Evolutionary conservation across 1,139 yeast species (phyloP).

Genomic region (Williopsis jadinii): DNA sequence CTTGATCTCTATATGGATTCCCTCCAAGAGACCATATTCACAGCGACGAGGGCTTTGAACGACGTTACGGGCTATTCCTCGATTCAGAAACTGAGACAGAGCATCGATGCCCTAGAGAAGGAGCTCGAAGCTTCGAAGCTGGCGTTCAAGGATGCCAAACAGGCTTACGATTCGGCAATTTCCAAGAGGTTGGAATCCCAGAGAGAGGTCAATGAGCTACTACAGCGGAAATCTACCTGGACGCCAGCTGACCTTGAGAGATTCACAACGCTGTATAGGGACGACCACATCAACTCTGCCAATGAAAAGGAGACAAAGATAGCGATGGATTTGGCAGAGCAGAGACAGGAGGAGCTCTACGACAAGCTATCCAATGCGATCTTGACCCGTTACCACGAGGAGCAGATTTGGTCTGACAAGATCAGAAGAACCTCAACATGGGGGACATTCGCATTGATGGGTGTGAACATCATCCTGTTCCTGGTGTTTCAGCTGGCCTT

Average conservation of each 20-base stretch:
- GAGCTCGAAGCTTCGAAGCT: slow-evolving; percentile 45
- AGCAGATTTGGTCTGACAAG: slow-evolving; percentile 97
- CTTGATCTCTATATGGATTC: slow-evolving; percentile 52
- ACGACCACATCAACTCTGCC: slow-evolving; percentile 72
- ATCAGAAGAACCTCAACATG: slow-evolving; percentile 91
- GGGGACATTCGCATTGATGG: slow-evolving; percentile 94
- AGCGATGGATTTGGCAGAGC: slow-evolving; percentile 51
- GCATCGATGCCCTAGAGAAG: slow-evolving; percentile 46
- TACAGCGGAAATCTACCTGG: slow-evolving; percentile 87
- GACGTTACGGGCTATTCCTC: slow-evolving; percentile 90
- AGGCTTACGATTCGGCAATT: slow-evolving; percentile 54
- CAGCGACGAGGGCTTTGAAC: slow-evolving; percentile 71
- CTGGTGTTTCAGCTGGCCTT: slow-evolving; percentile 76
- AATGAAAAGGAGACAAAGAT: slow-evolving; percentile 48
- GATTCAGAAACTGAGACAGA: slow-evolving; percentile 62
- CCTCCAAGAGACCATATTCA: slow-evolving; percentile 56
- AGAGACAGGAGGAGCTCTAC: slow-evolving; percentile 62
- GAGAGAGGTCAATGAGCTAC: slow-evolving; percentile 76
- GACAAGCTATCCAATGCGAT: slow-evolving; percentile 68
- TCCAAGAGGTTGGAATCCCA: slow-evolving; percentile 66
- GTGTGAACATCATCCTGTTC: slow-evolving; percentile 72
- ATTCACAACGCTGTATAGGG: slow-evolving; percentile 73
- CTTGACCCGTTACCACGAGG: slow-evolving; percentile 87
- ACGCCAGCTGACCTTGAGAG: slow-evolving; percentile 66
- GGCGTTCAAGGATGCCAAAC: slow-evolving; percentile 43